Evolutionary conservation across 306 rosid species (phyloP), one percentile per base, ranked within the genome.

Genomic region (Ziziphus jujuba): DNA sequence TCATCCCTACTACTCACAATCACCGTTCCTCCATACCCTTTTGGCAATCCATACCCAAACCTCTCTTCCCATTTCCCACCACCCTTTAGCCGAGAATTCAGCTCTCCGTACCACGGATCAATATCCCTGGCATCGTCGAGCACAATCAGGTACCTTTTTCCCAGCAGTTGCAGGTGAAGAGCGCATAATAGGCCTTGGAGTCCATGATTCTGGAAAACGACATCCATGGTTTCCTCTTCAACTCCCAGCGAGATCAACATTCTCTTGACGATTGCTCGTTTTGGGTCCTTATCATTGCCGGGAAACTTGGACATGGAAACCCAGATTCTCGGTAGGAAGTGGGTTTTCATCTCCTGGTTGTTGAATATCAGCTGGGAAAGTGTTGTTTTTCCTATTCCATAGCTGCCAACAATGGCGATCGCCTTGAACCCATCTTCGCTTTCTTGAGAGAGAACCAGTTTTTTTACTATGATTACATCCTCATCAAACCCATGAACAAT

Each of bases 281-380:
- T 25, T 1, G 20, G 38, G 65, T 14, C 45, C 19, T 38, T 15
- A 24, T 28, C 24, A 6, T 58, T 5, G 4, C 24, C 71, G 1
- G 22, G 35, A 2, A 13, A 22, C 52, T 28, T 40, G 43, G 78
- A 63, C 68, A 40, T 59, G 56, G 67, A 66, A 7, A 74, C 72
- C 78, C 78, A 74, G 54, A 66, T 66, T 72, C 78, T 74, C 7
- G 72, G 78, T 6, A 36, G 44, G 68, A 66, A 74, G 9, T 31
- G 14, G 16, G 20, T 21, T 50, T 43, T 61, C 63, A 74, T 73
- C 65, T 74, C 64, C 14, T 16, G 17, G 22, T 15, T 36, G 25
- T 60, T 47, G 38, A 74, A 74, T 12, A 74, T 28, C 3, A 60
- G 0, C 33, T 67, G 57, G 40, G 51, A 60, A 0, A 74, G 68